Base-by-base conservation (phyloP, 192 early-diverging fungal species). In the Entophlyctis luteolus region DNA sequence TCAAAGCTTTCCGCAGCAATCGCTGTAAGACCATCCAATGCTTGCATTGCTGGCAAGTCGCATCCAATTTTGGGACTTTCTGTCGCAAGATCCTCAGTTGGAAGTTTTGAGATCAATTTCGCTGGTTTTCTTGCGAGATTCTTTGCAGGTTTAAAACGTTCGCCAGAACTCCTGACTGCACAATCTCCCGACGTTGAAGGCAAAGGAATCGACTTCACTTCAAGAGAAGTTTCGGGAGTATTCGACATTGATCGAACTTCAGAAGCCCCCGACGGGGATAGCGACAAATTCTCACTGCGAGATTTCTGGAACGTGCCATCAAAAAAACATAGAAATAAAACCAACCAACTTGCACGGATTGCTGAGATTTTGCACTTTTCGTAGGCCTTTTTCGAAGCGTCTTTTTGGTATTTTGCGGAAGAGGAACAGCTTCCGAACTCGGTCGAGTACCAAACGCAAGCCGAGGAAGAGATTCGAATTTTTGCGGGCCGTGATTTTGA, bases 401-500 rank as follows among this genome's bases (percentile, higher is more conserved):
- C 47, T 25, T 49, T 10, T 49, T 49, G 31, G 42, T 22, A 6
- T 49, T 29, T 2, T 33, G 14, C 29, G 22, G 22, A 28, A 23
- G 23, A 29, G 16, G 27, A 16, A 63, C 31, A 4, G 50, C 47
- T 63, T 63, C 60, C 1, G 60, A 63, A 20, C 8, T 48, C 27
- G 60, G 60, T 12, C 60, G 42, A 22, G 60, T 37, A 22, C 60
- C 60, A n/a, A 63, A 63, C 27, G 60, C 60, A 2, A 63, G 42
- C 32, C 32, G n/a, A 18, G 60, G 60, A 16, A 47, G 32, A n/a
- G 6, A 27, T 55, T 55, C 8, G 25, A 31, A 29, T 55, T 55
- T n/a, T n/a, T 5, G 22, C 4, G 6, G 54, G 54, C 54, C 54
- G 36, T 4, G 18, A 31, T 55, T 55, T 29, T 18, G 36, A 55